Evolutionary conservation across 805 yeast species (phyloP).

Genomic region (Lachancea nothofagi): DNA sequence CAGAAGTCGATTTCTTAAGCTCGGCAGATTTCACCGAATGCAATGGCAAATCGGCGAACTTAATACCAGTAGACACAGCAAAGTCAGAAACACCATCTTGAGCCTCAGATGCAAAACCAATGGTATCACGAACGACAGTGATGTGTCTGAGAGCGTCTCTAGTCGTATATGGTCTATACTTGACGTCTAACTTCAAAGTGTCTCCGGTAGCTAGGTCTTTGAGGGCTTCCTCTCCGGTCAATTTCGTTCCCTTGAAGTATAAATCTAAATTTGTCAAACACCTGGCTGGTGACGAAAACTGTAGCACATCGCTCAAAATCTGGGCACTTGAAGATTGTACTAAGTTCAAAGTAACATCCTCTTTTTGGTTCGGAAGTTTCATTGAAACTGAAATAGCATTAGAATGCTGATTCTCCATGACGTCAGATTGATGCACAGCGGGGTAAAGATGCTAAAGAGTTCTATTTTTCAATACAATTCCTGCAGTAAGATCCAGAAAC

Average conservation of each 20-base stretch:
- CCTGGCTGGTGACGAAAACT: constrained; percentile 24
- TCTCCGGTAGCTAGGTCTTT: constrained; percentile 15
- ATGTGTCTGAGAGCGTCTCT: constrained; percentile 31
- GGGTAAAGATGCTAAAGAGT: too few species aligned
- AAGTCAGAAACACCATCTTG: constrained; percentile 30
- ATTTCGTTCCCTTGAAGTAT: constrained; percentile 14
- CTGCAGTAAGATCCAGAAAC: too few species aligned
- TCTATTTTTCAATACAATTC: too few species aligned
- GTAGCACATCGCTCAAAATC: constrained; percentile 24
- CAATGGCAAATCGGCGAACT: constrained; percentile 26
- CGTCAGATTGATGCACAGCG: constrained; percentile 12
- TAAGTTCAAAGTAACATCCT: constrained; percentile 21
- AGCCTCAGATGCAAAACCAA: constrained; percentile 32
- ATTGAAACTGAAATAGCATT: constrained; percentile 18
- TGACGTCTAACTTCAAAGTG: constrained; percentile 16
- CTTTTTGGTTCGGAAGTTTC: constrained; percentile 16
- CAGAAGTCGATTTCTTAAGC: constrained; percentile 10
- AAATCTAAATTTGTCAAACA: constrained; percentile 28
- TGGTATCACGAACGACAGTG: constrained; percentile 28
- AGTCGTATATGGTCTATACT: constrained; percentile 26
- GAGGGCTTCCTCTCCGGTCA: constrained; percentile 20
- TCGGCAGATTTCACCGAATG: constrained; percentile 18
- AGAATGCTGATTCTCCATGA: constrained; percentile 1
- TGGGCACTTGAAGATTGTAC: constrained; percentile 25
- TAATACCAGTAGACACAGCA: constrained; percentile 31